Base-by-base conservation (phyloP, 2,329 filamentous ascomycete species). In the Graphiopsis chlorocephala region DNA sequence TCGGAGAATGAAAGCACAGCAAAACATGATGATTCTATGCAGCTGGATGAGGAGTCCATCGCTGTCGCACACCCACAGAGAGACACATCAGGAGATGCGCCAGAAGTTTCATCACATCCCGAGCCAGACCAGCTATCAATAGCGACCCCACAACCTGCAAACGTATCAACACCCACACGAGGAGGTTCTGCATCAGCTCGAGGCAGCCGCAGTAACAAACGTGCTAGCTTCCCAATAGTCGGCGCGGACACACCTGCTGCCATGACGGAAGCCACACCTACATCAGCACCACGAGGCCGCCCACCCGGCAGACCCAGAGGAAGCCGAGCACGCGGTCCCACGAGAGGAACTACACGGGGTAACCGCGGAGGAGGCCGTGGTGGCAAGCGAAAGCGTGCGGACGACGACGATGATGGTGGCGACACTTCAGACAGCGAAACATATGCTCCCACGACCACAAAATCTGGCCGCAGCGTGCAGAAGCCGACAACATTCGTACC, bases 401-500 rank as follows among this genome's bases (percentile, higher is more conserved):
- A 75, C 57, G 79, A 75, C 10, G 75, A 78, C 61, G 74, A 78
- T 3, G 78, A 78, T 12, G 78, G 78, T 42, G 76, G 64, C 12
- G 67, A 60, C 12, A 72, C 73, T 4, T 71, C 72, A 52, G 74
- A 72, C 48, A 71, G 70, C 33, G 72, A 74, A 58, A 78, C 82
- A 56, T 82, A 85, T 67, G 84, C 84, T 10, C 82, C 83, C 23
- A 79, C 85, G 20, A 83, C 85, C 3, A 93, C 90, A 11, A 91
- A 92, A 73, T 93, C 90, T 23, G 91, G 91, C 42, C 85, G 91
- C 67, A 86, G 88, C 65, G 85, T 92, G 38, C 87, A 85, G 66
- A 89, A 88, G 77, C 86, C 90, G 53, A 78, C 86, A 65, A 80
- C 84, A 67, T 87, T 87, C 78, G 83, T 89, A 68, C 86, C 89